These are phyloP conservation scores for Flaveria linearis DNA, from an alignment of 129 eudicot species.

Conservation along the genomic window DNA sequence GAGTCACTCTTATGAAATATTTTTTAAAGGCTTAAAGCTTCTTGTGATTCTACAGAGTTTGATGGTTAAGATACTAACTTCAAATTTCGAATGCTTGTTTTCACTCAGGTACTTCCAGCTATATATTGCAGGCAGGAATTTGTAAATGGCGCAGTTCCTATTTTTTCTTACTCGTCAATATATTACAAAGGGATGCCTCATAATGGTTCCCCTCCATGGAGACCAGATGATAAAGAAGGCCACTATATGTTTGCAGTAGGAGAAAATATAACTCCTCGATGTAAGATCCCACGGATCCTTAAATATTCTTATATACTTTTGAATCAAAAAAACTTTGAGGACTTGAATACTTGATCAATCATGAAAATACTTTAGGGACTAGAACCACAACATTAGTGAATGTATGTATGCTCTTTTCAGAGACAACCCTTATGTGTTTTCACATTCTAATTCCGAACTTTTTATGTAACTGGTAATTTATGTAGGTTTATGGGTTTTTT, in stretches of 20 bases:
- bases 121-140: constrained; percentile 65
- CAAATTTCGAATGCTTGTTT: constrained; percentile 12
- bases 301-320: background rate
- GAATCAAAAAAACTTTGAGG: background rate
- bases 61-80: background rate
- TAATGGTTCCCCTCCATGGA: constrained; percentile 89
- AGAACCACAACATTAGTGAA: background rate
- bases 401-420: background rate
- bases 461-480: background rate
- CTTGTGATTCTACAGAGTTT: background rate
- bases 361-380: background rate
- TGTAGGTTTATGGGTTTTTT: constrained; percentile 3
- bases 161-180: constrained; percentile 76
- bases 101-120: constrained; percentile 68
- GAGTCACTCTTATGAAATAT: background rate
- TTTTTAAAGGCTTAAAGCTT: background rate
- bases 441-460: background rate
- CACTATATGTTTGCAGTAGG: constrained; percentile 76
- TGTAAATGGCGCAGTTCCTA: constrained; percentile 55
- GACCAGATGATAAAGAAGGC: constrained; percentile 91
- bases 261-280: constrained; percentile 81
- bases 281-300: constrained; percentile 44
- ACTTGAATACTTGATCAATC: background rate
- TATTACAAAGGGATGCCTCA: constrained; percentile 78
- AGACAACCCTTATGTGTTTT: background rate